Evolutionary conservation across 83 land plant genomes (phyloP).

Genomic region (Diphasiastrum complanatum): DNA sequence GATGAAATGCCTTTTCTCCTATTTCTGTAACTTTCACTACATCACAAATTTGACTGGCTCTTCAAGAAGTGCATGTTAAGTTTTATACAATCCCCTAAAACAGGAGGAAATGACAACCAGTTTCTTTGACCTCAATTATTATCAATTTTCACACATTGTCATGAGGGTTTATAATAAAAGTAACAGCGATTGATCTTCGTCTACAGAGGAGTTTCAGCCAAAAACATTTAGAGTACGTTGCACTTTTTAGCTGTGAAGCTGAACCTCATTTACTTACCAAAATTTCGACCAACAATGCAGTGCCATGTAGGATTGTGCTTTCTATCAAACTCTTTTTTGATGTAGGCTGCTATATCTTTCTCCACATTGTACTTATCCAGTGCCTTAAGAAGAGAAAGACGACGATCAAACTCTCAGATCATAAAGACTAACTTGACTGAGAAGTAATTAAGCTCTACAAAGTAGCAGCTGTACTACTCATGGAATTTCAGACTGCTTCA

Average conservation of each 20-base stretch:
- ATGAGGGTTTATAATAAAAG: too few relatives aligned
- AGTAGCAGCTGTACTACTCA: not conserved
- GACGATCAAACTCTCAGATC: not conserved
- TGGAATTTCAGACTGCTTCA: not conserved
- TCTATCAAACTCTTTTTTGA: conserved; percentile 88
- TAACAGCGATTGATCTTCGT: too few relatives aligned
- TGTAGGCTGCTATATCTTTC: conserved; percentile 83
- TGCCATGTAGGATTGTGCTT: conserved; percentile 88
- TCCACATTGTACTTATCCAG: conserved; percentile 73
- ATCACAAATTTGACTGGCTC: too few relatives aligned
- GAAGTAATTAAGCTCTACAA: conserved; percentile 1
- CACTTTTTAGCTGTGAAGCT: not conserved
- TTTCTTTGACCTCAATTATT: too few relatives aligned
- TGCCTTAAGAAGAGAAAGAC: conserved; percentile 44
- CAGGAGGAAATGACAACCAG: too few relatives aligned
- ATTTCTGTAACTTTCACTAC: too few relatives aligned
- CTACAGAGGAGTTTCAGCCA: too few relatives aligned
- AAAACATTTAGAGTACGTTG: too few relatives aligned
- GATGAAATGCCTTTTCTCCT: too few relatives aligned
- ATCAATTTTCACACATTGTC: too few relatives aligned
- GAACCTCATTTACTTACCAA: conserved; percentile 45
- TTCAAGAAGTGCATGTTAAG: too few relatives aligned
- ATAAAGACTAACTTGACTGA: not conserved
- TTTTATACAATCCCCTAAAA: too few relatives aligned
- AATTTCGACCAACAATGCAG: conserved; percentile 90